Base-by-base conservation (phyloP, 2,329 filamentous ascomycete species). In the Fusarium sp. region DNA sequence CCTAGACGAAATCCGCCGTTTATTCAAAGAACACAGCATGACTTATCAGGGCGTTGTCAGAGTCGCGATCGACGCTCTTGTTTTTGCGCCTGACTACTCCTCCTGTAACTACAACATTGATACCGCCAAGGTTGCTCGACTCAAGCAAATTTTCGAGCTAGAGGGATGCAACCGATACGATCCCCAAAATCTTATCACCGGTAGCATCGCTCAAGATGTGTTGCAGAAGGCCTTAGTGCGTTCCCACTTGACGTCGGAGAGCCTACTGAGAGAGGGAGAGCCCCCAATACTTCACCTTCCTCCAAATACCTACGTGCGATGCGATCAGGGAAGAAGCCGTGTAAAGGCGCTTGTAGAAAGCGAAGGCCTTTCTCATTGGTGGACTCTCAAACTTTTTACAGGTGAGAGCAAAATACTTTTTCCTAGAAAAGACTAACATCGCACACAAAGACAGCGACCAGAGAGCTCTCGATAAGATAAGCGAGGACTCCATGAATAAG, bases 91-190 rank as follows among this genome's bases (percentile, higher is more conserved):
- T 2, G 65, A 68, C n/a, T 37, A 64, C 10, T 35, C 62, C 33
- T 39, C 59, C 24, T 68, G 52, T 27, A 35, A 65, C 56, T 48
- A 48, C n/a, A 65, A 68, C 27, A 27, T 60, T 9, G 22, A 20
- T 33, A 18, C n/a, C 16, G 20, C 43, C 5, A 68, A 68, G 16
- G 54, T 68, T 22, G 48, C 33, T 41, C 60, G 60, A 52, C 43
- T 68, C 3, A 68, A 68, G 41, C 57, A 54, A n/a, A 43, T 68
- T 58, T 68, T 68, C 16, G 57, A 64, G 50, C 52, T 31, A 2
- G 58, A 67, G 45, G 58, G 64, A 7, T 67, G 45, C 24, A 45
- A 67, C 16, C 43, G 45, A 5, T 41, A 18, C 18, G 27, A 62
- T 3, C 64, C 64, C 27, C 31, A 31, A 4, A 61, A 67, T 54